These are phyloP conservation scores for Bacterosira constricta DNA, from an alignment of 108 stramenopile species.

Conservation along the genomic window DNA sequence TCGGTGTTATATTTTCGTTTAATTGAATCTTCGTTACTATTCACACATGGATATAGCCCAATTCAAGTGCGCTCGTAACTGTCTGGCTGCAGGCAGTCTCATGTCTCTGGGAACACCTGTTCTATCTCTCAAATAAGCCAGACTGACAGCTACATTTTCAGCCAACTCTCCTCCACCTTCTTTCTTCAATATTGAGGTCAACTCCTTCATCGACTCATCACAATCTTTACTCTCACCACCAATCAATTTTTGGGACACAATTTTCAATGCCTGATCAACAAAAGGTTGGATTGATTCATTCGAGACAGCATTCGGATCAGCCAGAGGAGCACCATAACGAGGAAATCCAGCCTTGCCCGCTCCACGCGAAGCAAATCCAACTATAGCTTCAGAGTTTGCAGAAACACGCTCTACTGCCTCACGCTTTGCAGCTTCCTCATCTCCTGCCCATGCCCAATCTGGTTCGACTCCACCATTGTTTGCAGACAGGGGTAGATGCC, in stretches of 20 bases:
- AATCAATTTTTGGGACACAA: slow-evolving; percentile 68
- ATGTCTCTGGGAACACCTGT: slow-evolving; percentile 95
- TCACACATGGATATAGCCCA: too few species aligned
- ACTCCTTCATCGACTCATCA: slow-evolving; percentile 42
- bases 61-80: slow-evolving; percentile 82
- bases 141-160: slow-evolving; percentile 51
- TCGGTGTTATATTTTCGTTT: too few species aligned
- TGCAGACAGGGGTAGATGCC: slow-evolving; percentile 74
- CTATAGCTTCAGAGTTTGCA: slow-evolving; percentile 77
- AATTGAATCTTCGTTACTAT: too few species aligned
- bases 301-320: slow-evolving; percentile 86
- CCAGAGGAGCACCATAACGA: slow-evolving; percentile 74
- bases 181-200: slow-evolving; percentile 52
- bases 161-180: slow-evolving; percentile 64
- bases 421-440: slow-evolving; percentile 66
- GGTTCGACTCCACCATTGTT: slow-evolving; percentile 84
- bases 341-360: slow-evolving; percentile 84
- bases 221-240: slow-evolving; percentile 38
- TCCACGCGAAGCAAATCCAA: slow-evolving; percentile 86
- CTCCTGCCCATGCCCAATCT: slow-evolving; percentile 73
- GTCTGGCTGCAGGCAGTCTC: slow-evolving; percentile 87
- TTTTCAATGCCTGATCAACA: slow-evolving; percentile 66
- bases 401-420: slow-evolving; percentile 88
- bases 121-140: slow-evolving; percentile 89
- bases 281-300: slow-evolving; percentile 60